Percentiles rank a stretch among this genome's conserved stretches.
phyloP scores from a whole-genome alignment of 2,329 filamentous ascomycete species.

The Aureobasidium leucospermi region DNA sequence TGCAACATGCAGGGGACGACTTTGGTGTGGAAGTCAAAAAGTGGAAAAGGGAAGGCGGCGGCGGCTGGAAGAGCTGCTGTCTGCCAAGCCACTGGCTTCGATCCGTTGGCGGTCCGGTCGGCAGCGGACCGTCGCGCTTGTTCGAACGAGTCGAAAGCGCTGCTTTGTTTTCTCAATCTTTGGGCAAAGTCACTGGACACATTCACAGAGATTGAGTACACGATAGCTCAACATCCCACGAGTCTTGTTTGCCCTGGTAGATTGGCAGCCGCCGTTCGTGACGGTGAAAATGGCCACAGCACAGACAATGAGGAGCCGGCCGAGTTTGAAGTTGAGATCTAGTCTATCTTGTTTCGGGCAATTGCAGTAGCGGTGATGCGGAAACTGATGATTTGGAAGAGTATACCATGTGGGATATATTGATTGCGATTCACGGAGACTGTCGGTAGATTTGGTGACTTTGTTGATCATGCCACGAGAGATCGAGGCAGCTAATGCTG shows the following conservation, averaged over 20 bases:
- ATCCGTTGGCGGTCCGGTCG: not conserved
- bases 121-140: not conserved
- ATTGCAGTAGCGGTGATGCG: not conserved
- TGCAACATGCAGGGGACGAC: constrained; percentile 12
- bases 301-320: not conserved
- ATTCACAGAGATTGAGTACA: too few relatives aligned
- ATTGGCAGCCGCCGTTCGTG: not conserved
- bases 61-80: not conserved
- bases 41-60: not conserved
- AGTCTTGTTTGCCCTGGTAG: not conserved
- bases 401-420: not conserved
- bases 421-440: not conserved
- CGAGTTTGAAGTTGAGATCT: not conserved
- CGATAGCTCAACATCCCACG: not conserved
- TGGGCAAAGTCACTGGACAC: not conserved
- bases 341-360: not conserved
- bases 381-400: not conserved
- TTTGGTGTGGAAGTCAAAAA: not conserved
- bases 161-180: not conserved
- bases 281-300: not conserved
- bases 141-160: not conserved
- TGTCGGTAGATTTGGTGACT: not conserved
- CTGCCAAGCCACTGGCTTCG: not conserved
- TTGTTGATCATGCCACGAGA: not conserved
- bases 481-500: not conserved